Percentiles rank a stretch among this genome's conserved stretches.
Evolutionary conservation across 441 rosid genomes (phyloP).

Genomic region (Adansonia madagascariensis): DNA sequence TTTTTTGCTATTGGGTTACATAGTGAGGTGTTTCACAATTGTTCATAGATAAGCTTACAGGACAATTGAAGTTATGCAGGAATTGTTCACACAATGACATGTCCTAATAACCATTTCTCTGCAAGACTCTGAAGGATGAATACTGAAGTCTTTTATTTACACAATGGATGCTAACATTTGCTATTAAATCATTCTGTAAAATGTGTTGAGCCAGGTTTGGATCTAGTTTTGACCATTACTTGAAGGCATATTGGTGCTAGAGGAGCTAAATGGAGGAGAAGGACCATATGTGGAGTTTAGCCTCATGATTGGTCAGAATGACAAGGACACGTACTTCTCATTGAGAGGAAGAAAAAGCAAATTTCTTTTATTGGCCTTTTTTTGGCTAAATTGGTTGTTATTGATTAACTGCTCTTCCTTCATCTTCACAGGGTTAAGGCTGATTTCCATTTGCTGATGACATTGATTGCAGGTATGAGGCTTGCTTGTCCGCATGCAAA

Average conservation of each 20-base stretch:
- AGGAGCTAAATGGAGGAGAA: background rate
- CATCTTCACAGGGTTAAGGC: background rate
- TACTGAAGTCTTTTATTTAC: background rate
- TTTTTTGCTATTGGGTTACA: background rate
- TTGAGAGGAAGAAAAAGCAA: background rate
- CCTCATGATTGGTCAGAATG: background rate
- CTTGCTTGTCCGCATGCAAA: background rate
- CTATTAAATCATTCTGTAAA: background rate
- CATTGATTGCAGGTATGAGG: background rate
- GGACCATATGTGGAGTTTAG: background rate
- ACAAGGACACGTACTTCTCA: background rate
- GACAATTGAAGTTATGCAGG: background rate
- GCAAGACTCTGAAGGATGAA: background rate
- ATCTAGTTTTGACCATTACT: background rate
- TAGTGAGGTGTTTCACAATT: background rate
- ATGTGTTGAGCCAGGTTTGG: background rate
- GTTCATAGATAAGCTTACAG: background rate
- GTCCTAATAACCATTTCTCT: background rate
- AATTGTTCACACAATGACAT: background rate
- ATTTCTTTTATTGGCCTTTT: background rate
- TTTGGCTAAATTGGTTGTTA: background rate
- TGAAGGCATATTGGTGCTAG: background rate
- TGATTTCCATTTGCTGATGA: background rate
- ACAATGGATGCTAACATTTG: background rate
- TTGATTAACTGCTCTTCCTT: slow-evolving; percentile 9